phyloP scores from a whole-genome alignment of 2,329 filamentous ascomycete genomes.

The Ophiostoma pallidulum region DNA sequence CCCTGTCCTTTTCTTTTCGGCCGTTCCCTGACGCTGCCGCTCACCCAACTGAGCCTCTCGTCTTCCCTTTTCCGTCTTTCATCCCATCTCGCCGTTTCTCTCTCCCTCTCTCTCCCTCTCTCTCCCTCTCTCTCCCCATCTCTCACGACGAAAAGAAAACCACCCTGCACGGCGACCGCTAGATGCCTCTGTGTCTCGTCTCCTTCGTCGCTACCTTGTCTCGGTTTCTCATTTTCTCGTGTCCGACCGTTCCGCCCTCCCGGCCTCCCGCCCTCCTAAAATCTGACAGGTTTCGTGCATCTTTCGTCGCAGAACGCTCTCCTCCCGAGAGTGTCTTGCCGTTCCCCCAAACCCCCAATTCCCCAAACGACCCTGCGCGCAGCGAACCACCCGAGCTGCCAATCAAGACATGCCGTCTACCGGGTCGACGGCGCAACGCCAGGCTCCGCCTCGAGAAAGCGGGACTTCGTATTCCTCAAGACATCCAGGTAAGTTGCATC shows the following conservation, averaged over 20 bases:
- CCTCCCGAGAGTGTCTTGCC: no score
- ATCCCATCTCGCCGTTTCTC: background rate
- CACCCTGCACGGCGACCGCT: no score
- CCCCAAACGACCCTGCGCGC: no score
- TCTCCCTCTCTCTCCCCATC: background rate
- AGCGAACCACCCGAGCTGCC: constrained; percentile 1
- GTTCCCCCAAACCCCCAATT: no score
- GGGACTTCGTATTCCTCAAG: constrained; percentile 14
- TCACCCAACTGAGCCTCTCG: no score
- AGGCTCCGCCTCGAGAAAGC: constrained; percentile 7
- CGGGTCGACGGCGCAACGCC: constrained; percentile 9
- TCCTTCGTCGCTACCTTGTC: background rate
- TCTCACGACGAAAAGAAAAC: no score
- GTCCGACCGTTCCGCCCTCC: no score
- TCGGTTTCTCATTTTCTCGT: background rate
- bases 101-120: no score
- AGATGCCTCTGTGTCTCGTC: background rate
- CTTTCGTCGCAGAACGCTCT: background rate
- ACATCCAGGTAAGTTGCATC: constrained; percentile 4
- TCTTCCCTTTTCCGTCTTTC: background rate
- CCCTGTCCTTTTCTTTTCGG: background rate
- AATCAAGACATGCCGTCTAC: constrained; percentile 6
- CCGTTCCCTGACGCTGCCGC: constrained; percentile 7
- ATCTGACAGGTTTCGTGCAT: background rate
- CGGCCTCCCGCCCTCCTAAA: background rate